These are phyloP conservation scores for Harringtonia aguacate DNA, from an alignment of 2,329 filamentous ascomycete species.

Conservation along the genomic window DNA sequence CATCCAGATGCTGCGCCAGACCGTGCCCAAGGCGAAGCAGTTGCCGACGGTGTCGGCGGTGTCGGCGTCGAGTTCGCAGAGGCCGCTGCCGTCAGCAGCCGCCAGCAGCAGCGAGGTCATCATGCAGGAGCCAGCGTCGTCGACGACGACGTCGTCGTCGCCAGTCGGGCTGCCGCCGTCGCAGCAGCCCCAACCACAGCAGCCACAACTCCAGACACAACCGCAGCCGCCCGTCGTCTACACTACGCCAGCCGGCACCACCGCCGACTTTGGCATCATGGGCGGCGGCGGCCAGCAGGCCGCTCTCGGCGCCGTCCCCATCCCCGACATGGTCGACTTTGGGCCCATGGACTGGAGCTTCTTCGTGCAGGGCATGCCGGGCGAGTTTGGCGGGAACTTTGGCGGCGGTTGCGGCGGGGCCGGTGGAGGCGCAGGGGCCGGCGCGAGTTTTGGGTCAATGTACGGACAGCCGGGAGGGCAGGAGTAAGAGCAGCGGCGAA, in stretches of 20 bases:
- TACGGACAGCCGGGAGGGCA: conserved; percentile 14
- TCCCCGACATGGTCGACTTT: conserved; percentile 16
- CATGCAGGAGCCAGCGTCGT: conserved; percentile 5
- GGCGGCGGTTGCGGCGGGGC: too few species aligned
- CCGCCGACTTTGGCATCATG: conserved; percentile 12
- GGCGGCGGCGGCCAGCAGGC: not conserved
- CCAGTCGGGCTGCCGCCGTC: conserved; percentile 18
- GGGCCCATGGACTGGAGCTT: conserved; percentile 38
- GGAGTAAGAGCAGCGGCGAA: not conserved
- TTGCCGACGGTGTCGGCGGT: too few species aligned
- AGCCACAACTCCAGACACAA: conserved; percentile 35
- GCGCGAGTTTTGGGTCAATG: conserved; percentile 3
- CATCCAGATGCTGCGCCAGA: conserved; percentile 35
- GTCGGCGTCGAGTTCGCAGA: not conserved
- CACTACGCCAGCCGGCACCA: conserved; percentile 19
- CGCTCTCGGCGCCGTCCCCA: conserved; percentile 10
- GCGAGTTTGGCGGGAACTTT: conserved; percentile 11
- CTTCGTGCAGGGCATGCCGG: conserved; percentile 28
- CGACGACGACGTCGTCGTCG: conserved; percentile 10
- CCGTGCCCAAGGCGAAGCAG: conserved; percentile 19
- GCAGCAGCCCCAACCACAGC: conserved; percentile 27
- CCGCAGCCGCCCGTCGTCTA: conserved; percentile 15
- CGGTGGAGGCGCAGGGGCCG: too few species aligned
- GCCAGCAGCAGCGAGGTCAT: conserved; percentile 14
- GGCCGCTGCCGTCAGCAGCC: not conserved